phyloP scores from a whole-genome alignment of 176 grass and related monocot genomes.

The Juncus effusus region DNA sequence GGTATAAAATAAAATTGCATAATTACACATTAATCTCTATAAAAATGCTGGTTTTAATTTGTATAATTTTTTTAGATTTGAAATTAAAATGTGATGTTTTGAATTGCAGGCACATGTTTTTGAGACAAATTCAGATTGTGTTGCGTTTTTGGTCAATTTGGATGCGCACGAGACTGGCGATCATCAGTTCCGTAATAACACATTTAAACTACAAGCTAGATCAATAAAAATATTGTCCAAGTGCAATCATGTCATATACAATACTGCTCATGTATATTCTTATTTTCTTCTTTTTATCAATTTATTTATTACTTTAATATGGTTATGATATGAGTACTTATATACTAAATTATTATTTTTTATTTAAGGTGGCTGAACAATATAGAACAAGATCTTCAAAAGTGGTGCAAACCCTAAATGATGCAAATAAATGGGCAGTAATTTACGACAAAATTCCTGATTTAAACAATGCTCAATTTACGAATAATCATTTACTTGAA shows the following conservation, averaged over 20 bases:
- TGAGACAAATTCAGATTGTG: constrained; percentile 57
- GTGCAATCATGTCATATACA: constrained; percentile 58
- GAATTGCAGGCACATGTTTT: constrained; percentile 74
- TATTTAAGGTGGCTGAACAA: constrained; percentile 58
- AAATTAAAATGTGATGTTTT: constrained; percentile 19
- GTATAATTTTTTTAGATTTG: constrained; percentile 1
- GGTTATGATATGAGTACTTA: not conserved
- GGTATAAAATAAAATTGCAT: constrained; percentile 38
- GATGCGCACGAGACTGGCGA: constrained; percentile 22
- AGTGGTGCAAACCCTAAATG: constrained; percentile 38
- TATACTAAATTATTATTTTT: constrained; percentile 12
- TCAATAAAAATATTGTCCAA: constrained; percentile 71
- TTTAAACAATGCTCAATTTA: constrained; percentile 28
- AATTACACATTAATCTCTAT: not conserved
- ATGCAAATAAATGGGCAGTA: constrained; percentile 47
- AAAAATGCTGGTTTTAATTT: constrained; percentile 1
- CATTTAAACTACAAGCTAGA: constrained; percentile 44
- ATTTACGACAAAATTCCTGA: constrained; percentile 47
- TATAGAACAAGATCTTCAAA: constrained; percentile 43
- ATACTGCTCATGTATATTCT: constrained; percentile 60
- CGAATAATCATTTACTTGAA: constrained; percentile 51
- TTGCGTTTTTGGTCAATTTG: constrained; percentile 81
- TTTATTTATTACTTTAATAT: not conserved
- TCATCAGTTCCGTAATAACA: constrained; percentile 45
- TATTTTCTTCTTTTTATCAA: not conserved